phyloP scores from a whole-genome alignment of 2,329 filamentous ascomycete genomes.

The Sporothrix sp. region DNA sequence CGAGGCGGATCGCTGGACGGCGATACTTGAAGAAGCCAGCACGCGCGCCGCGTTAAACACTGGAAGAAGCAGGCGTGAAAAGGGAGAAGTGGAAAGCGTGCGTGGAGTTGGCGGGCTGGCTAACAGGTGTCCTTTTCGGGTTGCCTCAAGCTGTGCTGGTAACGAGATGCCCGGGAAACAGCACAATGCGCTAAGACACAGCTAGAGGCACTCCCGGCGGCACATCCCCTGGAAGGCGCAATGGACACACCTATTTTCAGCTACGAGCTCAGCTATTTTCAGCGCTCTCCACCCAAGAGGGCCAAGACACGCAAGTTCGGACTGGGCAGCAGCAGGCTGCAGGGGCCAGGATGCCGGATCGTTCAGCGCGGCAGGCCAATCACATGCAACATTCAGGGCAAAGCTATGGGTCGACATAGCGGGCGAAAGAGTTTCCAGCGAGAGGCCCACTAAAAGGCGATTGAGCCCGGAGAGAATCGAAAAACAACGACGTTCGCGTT shows the following conservation, averaged over 20 bases:
- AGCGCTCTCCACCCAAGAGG: too few relatives aligned
- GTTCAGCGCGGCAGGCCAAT: not conserved
- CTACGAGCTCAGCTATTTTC: too few relatives aligned
- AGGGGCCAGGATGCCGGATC: not conserved
- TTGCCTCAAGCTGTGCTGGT: not conserved
- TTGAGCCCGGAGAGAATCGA: not conserved
- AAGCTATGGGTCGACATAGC: slow-evolving; percentile 4
- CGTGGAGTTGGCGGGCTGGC: not conserved
- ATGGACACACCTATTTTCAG: too few relatives aligned
- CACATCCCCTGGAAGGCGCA: too few relatives aligned
- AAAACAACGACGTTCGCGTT: too few relatives aligned
- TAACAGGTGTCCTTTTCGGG: slow-evolving; percentile 15
- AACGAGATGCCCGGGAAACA: not conserved
- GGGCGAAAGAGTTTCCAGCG: not conserved
- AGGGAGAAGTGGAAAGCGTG: not conserved
- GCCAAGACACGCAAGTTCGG: too few relatives aligned
- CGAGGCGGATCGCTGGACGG: not conserved
- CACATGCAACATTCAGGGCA: not conserved
- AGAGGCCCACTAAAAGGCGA: not conserved
- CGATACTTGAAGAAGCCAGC: not conserved
- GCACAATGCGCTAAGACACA: not conserved
- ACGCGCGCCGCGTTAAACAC: slow-evolving; percentile 7
- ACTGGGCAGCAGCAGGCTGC: not conserved
- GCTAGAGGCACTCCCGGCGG: not conserved
- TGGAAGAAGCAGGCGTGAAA: slow-evolving; percentile 2